Evolutionary conservation across 2,329 filamentous ascomycete genomes (phyloP).

Genomic region (Fusarium anguioides): DNA sequence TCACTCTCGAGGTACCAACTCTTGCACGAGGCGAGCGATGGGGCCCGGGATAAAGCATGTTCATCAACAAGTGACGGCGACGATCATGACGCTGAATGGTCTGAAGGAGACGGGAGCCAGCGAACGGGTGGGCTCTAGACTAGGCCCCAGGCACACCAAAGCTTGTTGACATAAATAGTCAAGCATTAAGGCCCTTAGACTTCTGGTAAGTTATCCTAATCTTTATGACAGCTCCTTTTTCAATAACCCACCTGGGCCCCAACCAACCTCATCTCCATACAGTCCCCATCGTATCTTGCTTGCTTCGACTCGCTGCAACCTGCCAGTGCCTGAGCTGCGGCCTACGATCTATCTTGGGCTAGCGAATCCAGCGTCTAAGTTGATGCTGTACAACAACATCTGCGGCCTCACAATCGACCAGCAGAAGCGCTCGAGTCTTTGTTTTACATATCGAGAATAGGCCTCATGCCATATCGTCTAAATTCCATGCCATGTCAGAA

Average conservation of each 20-base stretch:
- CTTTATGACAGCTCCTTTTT: no score
- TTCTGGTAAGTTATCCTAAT: no score
- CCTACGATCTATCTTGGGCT: constrained; percentile 14
- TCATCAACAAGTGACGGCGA: constrained; percentile 31
- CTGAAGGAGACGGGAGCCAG: constrained; percentile 35
- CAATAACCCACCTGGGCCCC: no score
- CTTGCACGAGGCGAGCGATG: constrained; percentile 25
- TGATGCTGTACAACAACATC: constrained; percentile 7
- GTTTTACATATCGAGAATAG: neutral
- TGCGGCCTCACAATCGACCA: constrained; percentile 37
- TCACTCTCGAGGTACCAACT: constrained; percentile 16
- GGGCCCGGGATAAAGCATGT: constrained; percentile 37
- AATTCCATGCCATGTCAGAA: constrained; percentile 40
- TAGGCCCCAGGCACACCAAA: no score
- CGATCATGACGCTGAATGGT: constrained; percentile 43
- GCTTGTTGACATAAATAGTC: no score
- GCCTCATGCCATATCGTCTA: constrained; percentile 39
- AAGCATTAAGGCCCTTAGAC: no score
- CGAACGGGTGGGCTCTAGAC: constrained; percentile 45
- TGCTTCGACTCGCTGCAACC: constrained; percentile 26
- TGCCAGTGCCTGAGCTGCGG: constrained; percentile 14
- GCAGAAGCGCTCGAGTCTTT: constrained; percentile 29
- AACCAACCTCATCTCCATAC: neutral
- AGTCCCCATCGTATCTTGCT: constrained; percentile 30
- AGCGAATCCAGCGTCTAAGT: constrained; percentile 36